A percentile compares a stretch with the other conserved stretches of the same genome.
Evolutionary conservation across 139 green algal species (phyloP).

Genomic region (Auxenochlorella pyrenoidosa): DNA sequence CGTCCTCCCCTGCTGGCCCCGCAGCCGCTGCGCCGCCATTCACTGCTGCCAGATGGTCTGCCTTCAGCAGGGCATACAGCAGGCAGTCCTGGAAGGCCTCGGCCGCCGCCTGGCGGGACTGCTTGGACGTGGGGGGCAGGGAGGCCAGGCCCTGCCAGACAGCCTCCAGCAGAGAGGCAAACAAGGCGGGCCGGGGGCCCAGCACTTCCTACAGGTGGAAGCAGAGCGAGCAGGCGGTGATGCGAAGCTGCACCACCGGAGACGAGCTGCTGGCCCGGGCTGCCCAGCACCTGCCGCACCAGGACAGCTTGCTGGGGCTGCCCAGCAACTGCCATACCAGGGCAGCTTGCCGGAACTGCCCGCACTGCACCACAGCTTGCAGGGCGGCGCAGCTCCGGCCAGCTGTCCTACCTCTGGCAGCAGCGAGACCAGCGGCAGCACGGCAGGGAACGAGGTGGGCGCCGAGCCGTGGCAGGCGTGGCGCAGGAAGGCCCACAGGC

Average conservation of each 20-base stretch:
- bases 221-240: not conserved
- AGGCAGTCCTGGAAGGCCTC: slow-evolving; percentile 60
- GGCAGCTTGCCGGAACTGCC: too few relatives aligned
- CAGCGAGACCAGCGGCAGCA: slow-evolving; percentile 73
- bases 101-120: slow-evolving; percentile 24
- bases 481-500: slow-evolving; percentile 71
- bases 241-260: not conserved
- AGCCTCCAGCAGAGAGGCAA: slow-evolving; percentile 11
- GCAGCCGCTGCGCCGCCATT: not conserved
- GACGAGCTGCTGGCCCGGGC: too few relatives aligned
- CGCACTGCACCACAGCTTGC: too few relatives aligned
- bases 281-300: not conserved
- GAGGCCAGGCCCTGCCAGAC: slow-evolving; percentile 33
- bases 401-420: slow-evolving; percentile 63
- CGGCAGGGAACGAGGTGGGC: slow-evolving; percentile 58
- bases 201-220: not conserved
- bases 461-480: slow-evolving; percentile 74
- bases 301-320: not conserved
- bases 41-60: slow-evolving; percentile 14
- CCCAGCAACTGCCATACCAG: too few relatives aligned
- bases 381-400: too few relatives aligned
- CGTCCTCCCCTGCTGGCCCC: not conserved
- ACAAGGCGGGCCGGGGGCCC: not conserved
- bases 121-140: not conserved
- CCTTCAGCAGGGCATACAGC: slow-evolving; percentile 41